Percentiles rank a stretch among this genome's conserved stretches.
These are phyloP conservation scores for Podospora tetraspora DNA, from an alignment of 495 filamentous ascomycete genomes.

Conservation along the genomic window DNA sequence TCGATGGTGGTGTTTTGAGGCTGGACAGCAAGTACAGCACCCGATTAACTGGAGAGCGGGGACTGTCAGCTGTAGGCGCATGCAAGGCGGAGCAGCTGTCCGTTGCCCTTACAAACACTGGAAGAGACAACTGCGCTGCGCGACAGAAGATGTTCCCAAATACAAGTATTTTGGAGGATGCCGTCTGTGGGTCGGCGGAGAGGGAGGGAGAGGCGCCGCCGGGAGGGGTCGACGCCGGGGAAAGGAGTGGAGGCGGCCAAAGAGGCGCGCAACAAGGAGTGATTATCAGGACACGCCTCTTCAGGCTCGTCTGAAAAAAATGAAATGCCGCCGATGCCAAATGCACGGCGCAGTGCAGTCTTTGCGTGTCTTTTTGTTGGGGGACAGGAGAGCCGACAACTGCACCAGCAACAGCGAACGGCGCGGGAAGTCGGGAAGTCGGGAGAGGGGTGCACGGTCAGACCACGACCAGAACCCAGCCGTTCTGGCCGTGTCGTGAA, in stretches of 20 bases:
- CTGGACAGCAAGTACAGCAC: neutral
- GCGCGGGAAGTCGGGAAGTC: neutral
- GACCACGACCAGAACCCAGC: neutral
- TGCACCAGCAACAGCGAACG: neutral
- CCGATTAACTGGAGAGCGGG: neutral
- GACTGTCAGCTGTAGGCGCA: neutral
- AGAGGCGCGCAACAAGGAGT: neutral
- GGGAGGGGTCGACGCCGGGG: neutral
- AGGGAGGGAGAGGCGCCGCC: neutral
- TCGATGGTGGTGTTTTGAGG: neutral
- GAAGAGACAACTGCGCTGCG: neutral
- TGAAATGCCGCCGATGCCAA: neutral
- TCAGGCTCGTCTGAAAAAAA: neutral
- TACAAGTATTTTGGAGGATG: neutral
- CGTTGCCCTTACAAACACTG: neutral
- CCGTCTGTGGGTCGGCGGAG: neutral
- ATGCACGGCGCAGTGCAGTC: neutral
- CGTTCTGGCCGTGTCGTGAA: constrained; percentile 5
- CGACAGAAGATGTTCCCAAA: neutral
- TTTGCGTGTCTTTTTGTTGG: neutral
- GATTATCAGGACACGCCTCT: neutral
- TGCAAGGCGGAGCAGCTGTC: neutral
- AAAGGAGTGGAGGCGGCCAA: constrained; percentile 1
- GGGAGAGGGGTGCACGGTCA: constrained; percentile 9
- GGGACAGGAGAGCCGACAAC: neutral